phyloP scores from a whole-genome alignment of 169 alveolate species.

The Sarcocystis neurona region DNA sequence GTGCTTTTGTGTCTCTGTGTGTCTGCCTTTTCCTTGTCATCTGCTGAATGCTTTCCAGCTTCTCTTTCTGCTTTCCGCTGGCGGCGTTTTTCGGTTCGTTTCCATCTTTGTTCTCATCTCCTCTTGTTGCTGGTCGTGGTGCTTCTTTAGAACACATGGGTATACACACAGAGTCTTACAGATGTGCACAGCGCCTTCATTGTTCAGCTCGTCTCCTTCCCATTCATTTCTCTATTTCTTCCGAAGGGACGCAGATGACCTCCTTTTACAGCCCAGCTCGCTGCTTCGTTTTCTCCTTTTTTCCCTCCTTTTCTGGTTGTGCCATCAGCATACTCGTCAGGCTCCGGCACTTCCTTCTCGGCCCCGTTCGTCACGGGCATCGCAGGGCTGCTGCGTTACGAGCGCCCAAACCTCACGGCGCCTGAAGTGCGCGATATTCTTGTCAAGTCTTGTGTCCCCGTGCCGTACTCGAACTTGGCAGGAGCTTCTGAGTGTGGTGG shows the following conservation, averaged over 20 bases:
- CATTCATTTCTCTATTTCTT: neutral
- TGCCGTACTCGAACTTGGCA: too few species aligned
- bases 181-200: too few species aligned
- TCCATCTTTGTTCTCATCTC: too few species aligned
- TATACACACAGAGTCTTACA: too few species aligned
- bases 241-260: neutral
- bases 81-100: neutral
- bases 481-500: too few species aligned
- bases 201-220: neutral
- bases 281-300: neutral
- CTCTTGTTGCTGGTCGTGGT: too few species aligned
- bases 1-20: neutral
- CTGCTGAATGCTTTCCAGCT: neutral
- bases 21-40: neutral
- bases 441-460: constrained; percentile 43
- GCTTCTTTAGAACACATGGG: too few species aligned
- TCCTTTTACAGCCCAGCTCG: neutral
- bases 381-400: constrained; percentile 39
- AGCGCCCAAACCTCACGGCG: constrained; percentile 40
- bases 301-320: neutral
- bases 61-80: neutral
- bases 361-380: constrained; percentile 49
- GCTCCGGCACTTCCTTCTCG: constrained; percentile 48
- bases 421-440: constrained; percentile 28
- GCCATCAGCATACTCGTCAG: constrained; percentile 12